phyloP scores from a whole-genome alignment of 1,284 basidiomycete species.

The Polyporus tsugae region DNA sequence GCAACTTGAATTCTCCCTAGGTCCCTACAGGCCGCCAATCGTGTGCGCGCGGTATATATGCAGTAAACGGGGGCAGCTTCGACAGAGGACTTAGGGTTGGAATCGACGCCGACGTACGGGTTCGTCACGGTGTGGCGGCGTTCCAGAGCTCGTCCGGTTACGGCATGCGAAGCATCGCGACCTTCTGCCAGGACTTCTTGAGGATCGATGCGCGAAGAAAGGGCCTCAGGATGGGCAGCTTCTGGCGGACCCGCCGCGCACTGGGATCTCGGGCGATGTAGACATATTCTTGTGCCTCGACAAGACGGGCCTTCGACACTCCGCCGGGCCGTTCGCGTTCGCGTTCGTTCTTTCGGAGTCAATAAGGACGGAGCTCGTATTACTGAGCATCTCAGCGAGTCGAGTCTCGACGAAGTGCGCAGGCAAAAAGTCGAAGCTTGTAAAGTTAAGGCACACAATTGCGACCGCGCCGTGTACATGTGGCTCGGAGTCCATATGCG shows the following conservation, averaged over 20 bases:
- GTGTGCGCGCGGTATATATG: not conserved
- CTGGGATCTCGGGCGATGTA: conserved; percentile 1
- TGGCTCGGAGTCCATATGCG: not conserved
- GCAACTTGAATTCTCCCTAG: too few relatives aligned
- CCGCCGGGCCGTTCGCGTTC: not conserved
- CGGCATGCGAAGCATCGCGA: not conserved
- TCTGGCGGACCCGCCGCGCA: not conserved
- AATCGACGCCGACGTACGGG: not conserved
- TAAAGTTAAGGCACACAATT: conserved; percentile 1
- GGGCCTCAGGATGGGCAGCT: not conserved
- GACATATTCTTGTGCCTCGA: too few relatives aligned
- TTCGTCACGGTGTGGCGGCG: not conserved
- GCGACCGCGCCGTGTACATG: not conserved
- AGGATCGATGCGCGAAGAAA: conserved; percentile 4
- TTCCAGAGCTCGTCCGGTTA: not conserved
- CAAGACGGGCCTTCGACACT: not conserved
- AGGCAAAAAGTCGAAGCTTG: not conserved
- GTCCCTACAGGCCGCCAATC: too few relatives aligned
- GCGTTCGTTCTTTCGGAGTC: not conserved
- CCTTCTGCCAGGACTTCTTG: not conserved
- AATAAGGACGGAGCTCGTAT: not conserved
- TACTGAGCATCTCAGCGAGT: too few relatives aligned
- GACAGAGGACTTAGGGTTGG: not conserved
- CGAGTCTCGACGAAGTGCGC: not conserved
- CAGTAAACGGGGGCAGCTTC: not conserved